phyloP scores from a whole-genome alignment of 495 filamentous ascomycete species.

The Antarctomyces pellizariae region DNA sequence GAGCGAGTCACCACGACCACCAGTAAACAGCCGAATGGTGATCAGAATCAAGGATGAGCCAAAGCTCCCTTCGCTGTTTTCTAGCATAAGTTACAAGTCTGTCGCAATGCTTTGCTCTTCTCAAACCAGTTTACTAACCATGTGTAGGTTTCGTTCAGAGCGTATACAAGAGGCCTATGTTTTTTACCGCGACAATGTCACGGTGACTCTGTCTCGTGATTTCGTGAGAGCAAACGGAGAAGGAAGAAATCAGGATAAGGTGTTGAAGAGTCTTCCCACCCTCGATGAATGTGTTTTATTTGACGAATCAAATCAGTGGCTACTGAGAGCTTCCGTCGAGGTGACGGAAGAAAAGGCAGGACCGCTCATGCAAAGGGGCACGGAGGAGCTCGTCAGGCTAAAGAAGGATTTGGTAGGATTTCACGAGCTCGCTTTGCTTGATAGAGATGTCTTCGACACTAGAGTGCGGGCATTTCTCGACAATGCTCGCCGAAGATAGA shows the following conservation, averaged over 20 bases:
- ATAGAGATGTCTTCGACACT: slow-evolving; percentile 10
- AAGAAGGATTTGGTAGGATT: slow-evolving; percentile 8
- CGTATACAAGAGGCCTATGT: no score
- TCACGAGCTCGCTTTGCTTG: slow-evolving; percentile 7
- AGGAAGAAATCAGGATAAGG: neutral
- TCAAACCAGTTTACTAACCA: no score
- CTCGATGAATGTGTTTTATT: slow-evolving; percentile 5
- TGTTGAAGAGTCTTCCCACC: slow-evolving; percentile 4
- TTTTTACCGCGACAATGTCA: no score
- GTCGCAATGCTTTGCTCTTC: no score
- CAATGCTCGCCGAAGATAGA: no score
- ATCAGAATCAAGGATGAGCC: neutral
- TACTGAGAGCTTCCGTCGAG: slow-evolving; percentile 5
- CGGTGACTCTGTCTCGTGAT: no score
- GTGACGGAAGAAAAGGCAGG: slow-evolving; percentile 6
- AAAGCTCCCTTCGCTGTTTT: neutral
- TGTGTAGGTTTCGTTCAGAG: no score
- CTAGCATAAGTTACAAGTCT: neutral
- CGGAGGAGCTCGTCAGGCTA: slow-evolving; percentile 7
- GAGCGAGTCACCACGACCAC: no score
- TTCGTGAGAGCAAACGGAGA: no score
- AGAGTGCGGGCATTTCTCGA: no score
- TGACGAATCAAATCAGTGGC: slow-evolving; percentile 8
- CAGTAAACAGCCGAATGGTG: neutral
- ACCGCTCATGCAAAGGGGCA: slow-evolving; percentile 6